Evolutionary conservation across 805 yeast genomes (phyloP).

Genomic region (Komagataella mondaviorum): DNA sequence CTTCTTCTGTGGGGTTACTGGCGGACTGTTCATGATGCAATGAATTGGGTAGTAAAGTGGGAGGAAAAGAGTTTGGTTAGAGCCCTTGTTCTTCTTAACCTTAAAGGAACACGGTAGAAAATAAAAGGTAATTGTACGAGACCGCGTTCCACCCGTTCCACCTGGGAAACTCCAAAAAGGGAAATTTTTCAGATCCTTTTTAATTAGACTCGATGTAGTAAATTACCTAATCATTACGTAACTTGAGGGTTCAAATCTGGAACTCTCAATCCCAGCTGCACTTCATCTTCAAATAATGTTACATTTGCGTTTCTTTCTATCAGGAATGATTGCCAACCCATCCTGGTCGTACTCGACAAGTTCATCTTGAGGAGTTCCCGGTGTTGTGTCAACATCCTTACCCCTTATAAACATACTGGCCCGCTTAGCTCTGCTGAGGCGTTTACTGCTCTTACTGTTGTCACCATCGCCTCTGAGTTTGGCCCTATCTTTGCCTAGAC

Average conservation of each 20-base stretch:
- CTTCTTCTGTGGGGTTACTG: not conserved
- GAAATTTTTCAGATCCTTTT: not conserved
- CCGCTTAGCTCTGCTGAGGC: not conserved
- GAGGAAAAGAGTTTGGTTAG: not conserved
- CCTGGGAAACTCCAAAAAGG: not conserved
- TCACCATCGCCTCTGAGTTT: not conserved
- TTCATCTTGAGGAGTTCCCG: not conserved
- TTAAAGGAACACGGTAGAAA: not conserved
- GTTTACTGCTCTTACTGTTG: not conserved
- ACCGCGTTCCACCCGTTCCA: not conserved
- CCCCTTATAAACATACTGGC: not conserved
- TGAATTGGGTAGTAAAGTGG: not conserved
- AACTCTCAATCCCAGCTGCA: not conserved
- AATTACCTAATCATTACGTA: not conserved
- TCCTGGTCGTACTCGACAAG: not conserved
- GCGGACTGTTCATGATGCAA: not conserved
- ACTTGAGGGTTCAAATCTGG: not conserved
- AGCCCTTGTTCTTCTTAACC: not conserved
- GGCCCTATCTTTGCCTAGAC: not conserved
- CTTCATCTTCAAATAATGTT: not conserved
- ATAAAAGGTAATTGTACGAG: not conserved
- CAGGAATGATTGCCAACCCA: not conserved
- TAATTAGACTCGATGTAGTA: not conserved
- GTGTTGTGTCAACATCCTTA: not conserved
- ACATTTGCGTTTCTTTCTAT: not conserved